Evolutionary conservation across 495 filamentous ascomycete species (phyloP), one percentile per base, ranked within the genome.

Genomic region (Aspergillus nidulans): DNA sequence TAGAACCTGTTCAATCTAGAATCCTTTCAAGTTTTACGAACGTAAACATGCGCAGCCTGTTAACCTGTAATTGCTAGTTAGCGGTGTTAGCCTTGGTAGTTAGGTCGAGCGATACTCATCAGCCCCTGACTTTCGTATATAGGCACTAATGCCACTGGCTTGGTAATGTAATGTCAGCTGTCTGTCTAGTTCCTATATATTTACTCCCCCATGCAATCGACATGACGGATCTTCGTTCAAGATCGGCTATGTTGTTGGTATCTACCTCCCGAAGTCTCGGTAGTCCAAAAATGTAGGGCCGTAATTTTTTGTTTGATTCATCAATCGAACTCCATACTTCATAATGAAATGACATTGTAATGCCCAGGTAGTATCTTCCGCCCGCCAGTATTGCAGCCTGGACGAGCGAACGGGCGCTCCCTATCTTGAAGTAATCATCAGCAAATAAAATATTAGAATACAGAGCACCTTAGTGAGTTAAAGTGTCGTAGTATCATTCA

Each of bases 1-100:
- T 74, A 76, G 73, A 73, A 76, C 69, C 56, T 64, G 65, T 72
- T 68, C 68, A 68, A 69, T 64, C 66, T 65, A 66, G 61, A 68
- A 65, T 59, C 21, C 32, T 39, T 48, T 49, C 30, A 20, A 21
- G 24, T 49, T 36, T 25, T 10, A 23, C 15, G 34, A 34, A 15
- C 25, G 36, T 49, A 42, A 1, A 8, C 21, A 32, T 30, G 20
- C 19, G n/a, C 16, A 2, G 41, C 23, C 3, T 5, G 13, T 39
- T n/a, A 3, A 24, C 20, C 23, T 9, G 20, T 16, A 24, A 2
- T 44, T 10, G 19, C 7, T 44, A 20, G 15, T 39, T 44, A 20
- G 15, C 18, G 15, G 15, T n/a, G 18, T 39, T 39, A 39, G 4
- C 3, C n/a, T 2, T 39, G 4, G 15, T 39, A 39, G 36, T 8